phyloP scores from a whole-genome alignment of 805 yeast species.

The Wickerhamiella parazyma region DNA sequence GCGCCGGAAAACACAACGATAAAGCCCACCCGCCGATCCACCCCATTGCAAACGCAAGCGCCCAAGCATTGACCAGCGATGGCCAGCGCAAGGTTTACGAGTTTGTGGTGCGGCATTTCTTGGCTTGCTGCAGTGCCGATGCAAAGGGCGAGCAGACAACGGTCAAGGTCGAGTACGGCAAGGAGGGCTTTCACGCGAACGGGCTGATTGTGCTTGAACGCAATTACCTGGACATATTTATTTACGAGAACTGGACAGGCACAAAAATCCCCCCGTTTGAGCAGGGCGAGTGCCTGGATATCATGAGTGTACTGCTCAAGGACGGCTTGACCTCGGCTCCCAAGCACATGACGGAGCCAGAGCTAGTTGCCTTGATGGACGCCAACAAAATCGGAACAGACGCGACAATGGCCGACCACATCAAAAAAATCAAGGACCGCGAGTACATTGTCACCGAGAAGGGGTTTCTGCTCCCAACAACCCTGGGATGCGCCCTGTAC shows the following conservation, averaged over 20 bases:
- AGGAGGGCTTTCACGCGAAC: slow-evolving; percentile 55
- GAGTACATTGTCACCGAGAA: slow-evolving; percentile 42
- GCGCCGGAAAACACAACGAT: slow-evolving; percentile 76
- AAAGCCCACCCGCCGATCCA: slow-evolving; percentile 98
- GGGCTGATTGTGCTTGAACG: slow-evolving; percentile 62
- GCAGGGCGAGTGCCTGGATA: slow-evolving; percentile 41
- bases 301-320: slow-evolving; percentile 44
- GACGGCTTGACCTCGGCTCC: slow-evolving; percentile 79
- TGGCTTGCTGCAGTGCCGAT: slow-evolving; percentile 86
- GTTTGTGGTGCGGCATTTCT: slow-evolving; percentile 68
- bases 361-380: slow-evolving; percentile 86
- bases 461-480: slow-evolving; percentile 51
- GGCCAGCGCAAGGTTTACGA: slow-evolving; percentile 52
- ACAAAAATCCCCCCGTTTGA: slow-evolving; percentile 49
- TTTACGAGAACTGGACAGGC: slow-evolving; percentile 63
- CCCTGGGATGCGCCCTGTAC: slow-evolving; percentile 72
- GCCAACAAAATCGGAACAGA: slow-evolving; percentile 97
- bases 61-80: slow-evolving; percentile 23
- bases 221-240: slow-evolving; percentile 71
- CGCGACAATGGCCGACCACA: slow-evolving; percentile 98
- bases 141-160: slow-evolving; percentile 65
- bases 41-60: slow-evolving; percentile 39
- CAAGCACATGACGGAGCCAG: slow-evolving; percentile 74
- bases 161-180: slow-evolving; percentile 60
- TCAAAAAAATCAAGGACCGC: slow-evolving; percentile 58